phyloP scores from a whole-genome alignment of 1,139 yeast genomes.

The Blastobotrys petasosporus region DNA sequence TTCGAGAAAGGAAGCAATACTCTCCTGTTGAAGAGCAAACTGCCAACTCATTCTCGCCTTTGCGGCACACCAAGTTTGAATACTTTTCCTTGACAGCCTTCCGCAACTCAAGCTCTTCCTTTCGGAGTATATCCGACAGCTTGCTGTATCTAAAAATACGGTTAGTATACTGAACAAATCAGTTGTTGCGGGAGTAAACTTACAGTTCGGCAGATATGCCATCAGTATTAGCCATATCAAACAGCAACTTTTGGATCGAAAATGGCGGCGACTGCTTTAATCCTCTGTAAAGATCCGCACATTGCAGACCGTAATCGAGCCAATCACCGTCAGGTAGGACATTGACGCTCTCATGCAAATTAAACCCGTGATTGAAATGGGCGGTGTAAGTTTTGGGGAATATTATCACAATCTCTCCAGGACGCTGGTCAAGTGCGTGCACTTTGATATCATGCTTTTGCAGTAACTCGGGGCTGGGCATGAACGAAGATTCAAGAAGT shows the following conservation, averaged over 20 bases:
- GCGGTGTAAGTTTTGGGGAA: conserved; percentile 78
- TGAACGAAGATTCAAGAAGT: conserved; percentile 65
- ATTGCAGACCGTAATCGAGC: conserved; percentile 36
- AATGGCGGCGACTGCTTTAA: conserved; percentile 32
- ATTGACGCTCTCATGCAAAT: conserved; percentile 73
- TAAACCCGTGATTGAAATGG: conserved; percentile 76
- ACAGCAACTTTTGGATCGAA: conserved; percentile 31
- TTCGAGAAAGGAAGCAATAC: conserved; percentile 27
- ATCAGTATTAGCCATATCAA: conserved; percentile 26
- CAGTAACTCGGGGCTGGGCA: conserved; percentile 59
- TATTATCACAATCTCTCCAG: conserved; percentile 74
- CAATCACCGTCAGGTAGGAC: conserved; percentile 65
- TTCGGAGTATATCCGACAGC: background rate
- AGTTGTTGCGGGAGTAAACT: conserved; percentile 6
- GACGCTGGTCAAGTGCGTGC: conserved; percentile 66
- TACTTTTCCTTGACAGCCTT: conserved; percentile 5
- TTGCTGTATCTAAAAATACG: background rate
- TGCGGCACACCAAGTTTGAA: conserved; percentile 4
- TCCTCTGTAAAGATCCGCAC: conserved; percentile 27
- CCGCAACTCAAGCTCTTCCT: conserved; percentile 9
- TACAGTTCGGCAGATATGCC: conserved; percentile 20
- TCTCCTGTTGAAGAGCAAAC: conserved; percentile 26
- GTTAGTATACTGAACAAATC: background rate
- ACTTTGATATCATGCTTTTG: conserved; percentile 49
- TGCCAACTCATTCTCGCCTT: background rate